Percentiles rank a stretch among this genome's conserved stretches.
Conservation (phyloP, 345 rosid genomes). For the Populus deltoides region DNA sequence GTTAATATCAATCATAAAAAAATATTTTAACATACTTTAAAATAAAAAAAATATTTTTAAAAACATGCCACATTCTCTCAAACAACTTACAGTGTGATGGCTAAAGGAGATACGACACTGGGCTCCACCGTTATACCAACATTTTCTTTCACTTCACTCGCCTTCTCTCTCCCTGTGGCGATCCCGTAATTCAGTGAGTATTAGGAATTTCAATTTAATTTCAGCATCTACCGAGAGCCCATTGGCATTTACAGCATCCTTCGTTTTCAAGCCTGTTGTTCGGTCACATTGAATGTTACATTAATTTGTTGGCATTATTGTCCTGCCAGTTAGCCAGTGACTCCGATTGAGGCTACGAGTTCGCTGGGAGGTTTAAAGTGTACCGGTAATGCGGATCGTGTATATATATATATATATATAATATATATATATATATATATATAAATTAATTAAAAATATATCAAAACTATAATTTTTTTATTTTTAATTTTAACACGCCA, state of each 20-base stretch:
- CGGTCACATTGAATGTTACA: not conserved
- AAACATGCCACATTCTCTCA: too few species aligned
- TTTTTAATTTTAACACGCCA: too few species aligned
- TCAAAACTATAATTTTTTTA: too few species aligned
- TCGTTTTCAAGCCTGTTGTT: not conserved
- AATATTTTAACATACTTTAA: too few species aligned
- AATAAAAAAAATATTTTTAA: too few species aligned
- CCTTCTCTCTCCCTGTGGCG: not conserved
- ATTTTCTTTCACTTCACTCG: not conserved
- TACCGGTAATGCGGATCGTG: too few species aligned
- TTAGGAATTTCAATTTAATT: not conserved
- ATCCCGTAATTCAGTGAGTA: not conserved
- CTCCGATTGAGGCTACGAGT: not conserved
- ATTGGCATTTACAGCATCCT: not conserved
- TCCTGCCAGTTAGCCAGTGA: not conserved
- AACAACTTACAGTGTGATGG: not conserved
- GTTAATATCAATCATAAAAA: too few species aligned
- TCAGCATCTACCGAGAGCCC: not conserved
- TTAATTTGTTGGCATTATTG: not conserved
- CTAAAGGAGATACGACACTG: slow-evolving; percentile 10
- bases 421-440: too few species aligned
- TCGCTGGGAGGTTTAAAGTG: not conserved
- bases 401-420: too few species aligned
- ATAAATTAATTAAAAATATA: too few species aligned
- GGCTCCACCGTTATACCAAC: slow-evolving; percentile 11